Conservation (phyloP, 2,329 filamentous ascomycete species). For the Tolypocladium ophioglossoides region DNA sequence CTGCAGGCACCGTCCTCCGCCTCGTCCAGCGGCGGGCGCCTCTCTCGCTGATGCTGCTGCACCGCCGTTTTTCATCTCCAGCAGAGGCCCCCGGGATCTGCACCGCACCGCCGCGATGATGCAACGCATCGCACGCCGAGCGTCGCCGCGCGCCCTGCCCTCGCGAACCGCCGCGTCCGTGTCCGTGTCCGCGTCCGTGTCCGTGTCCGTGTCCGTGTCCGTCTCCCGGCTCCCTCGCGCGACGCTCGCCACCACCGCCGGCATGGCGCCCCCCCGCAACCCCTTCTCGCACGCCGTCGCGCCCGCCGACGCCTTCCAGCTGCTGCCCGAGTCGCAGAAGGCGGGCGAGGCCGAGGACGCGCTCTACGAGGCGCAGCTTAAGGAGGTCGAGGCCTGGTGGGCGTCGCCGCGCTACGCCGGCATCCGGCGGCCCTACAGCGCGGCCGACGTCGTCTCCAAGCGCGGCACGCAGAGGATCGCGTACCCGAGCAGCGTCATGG, state of each 20-base stretch:
- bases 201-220: too few relatives aligned
- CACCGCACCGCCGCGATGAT: constrained; percentile 14
- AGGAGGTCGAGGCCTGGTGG: constrained; percentile 89
- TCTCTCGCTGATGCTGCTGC: too few relatives aligned
- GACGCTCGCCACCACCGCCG: constrained; percentile 15
- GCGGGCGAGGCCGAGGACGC: constrained; percentile 72
- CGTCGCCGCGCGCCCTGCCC: constrained; percentile 14
- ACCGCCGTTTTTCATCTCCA: too few relatives aligned
- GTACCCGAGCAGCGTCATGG: constrained; percentile 92
- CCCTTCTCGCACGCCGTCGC: constrained; percentile 17
- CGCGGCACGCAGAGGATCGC: constrained; percentile 76
- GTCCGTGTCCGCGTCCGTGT: too few relatives aligned
- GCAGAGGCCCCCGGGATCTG: background rate
- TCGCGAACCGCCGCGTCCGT: too few relatives aligned
- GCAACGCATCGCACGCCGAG: constrained; percentile 20
- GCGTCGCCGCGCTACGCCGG: constrained; percentile 70
- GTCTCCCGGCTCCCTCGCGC: constrained; percentile 6
- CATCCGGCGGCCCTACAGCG: constrained; percentile 85
- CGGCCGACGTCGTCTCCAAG: constrained; percentile 87
- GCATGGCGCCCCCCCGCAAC: constrained; percentile 18
- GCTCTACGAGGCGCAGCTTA: constrained; percentile 72
- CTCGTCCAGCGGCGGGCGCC: too few relatives aligned
- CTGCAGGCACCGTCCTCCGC: background rate
- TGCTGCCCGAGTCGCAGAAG: constrained; percentile 70
- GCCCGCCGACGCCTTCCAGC: constrained; percentile 71